These are phyloP conservation scores for Stentor roeselii DNA, from an alignment of 73 alveolate genomes.

Conservation along the genomic window DNA sequence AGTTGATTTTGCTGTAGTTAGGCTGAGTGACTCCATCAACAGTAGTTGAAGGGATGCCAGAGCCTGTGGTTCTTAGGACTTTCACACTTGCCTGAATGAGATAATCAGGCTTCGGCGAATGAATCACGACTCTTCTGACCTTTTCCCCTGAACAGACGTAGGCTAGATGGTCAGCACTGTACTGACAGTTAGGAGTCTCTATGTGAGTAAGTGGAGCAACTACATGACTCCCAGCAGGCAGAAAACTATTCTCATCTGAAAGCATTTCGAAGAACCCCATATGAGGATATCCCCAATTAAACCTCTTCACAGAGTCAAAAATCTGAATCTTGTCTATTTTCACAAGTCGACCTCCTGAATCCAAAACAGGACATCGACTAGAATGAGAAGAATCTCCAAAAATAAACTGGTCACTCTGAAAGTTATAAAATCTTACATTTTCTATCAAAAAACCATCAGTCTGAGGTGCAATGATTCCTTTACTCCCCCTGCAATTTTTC, in stretches of 20 bases:
- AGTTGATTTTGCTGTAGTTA: constrained; percentile 11
- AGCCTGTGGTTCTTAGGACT: constrained; percentile 15
- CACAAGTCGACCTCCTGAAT: constrained; percentile 28
- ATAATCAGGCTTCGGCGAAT: background rate
- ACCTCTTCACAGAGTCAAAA: constrained; percentile 26
- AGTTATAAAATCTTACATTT: constrained; percentile 39
- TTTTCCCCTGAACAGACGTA: background rate
- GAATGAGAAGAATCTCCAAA: constrained; percentile 33
- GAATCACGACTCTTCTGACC: constrained; percentile 32
- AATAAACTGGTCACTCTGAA: constrained; percentile 27
- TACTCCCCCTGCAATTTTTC: constrained; percentile 23
- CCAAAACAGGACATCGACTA: constrained; percentile 34
- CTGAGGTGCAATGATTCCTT: constrained; percentile 61
- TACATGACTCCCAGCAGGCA: constrained; percentile 2
- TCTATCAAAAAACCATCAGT: constrained; percentile 57
- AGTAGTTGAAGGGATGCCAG: background rate
- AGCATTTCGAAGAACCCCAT: constrained; percentile 28
- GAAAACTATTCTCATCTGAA: constrained; percentile 27
- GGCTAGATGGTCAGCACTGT: background rate
- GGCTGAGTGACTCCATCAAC: background rate
- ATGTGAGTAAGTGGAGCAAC: constrained; percentile 33
- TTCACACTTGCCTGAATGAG: background rate
- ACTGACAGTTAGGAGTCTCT: constrained; percentile 22
- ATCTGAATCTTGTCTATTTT: background rate
- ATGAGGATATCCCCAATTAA: constrained; percentile 28